These are phyloP conservation scores for Paecilomyces variotii DNA, from an alignment of 2,329 filamentous ascomycete species.

Conservation along the genomic window DNA sequence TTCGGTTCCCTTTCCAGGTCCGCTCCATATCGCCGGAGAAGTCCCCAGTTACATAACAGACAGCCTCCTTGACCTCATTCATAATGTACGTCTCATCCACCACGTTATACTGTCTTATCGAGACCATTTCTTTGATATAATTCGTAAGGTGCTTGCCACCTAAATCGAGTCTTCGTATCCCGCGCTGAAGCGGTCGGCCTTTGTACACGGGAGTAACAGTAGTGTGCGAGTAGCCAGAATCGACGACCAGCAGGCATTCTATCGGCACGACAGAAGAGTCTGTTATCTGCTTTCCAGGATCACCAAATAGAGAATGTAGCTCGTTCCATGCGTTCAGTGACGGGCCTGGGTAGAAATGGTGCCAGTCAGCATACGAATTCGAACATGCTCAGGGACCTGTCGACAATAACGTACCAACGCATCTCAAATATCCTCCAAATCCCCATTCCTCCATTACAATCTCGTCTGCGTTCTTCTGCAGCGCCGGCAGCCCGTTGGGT, in stretches of 20 bases:
- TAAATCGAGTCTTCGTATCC: slow-evolving; percentile 76
- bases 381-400: not conserved
- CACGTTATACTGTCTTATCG: slow-evolving; percentile 89
- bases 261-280: slow-evolving; percentile 45
- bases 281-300: slow-evolving; percentile 39
- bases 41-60: slow-evolving; percentile 72
- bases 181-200: slow-evolving; percentile 70
- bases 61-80: slow-evolving; percentile 89
- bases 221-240: slow-evolving; percentile 88
- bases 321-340: slow-evolving; percentile 78
- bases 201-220: slow-evolving; percentile 79
- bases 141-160: slow-evolving; percentile 93
- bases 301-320: slow-evolving; percentile 60
- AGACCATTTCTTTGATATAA: slow-evolving; percentile 81
- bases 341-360: slow-evolving; percentile 45
- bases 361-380: not conserved
- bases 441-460: slow-evolving; percentile 97
- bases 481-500: slow-evolving; percentile 67
- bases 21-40: slow-evolving; percentile 72
- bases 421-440: slow-evolving; percentile 77
- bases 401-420: slow-evolving; percentile 50
- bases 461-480: slow-evolving; percentile 90
- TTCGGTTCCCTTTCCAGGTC: slow-evolving; percentile 69
- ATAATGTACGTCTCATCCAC: slow-evolving; percentile 88
- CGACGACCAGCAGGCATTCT: slow-evolving; percentile 80